Evolutionary conservation across 257 asterid genomes (phyloP), one percentile per base, ranked within the genome.

Genomic region (Pogostemon cablin): DNA sequence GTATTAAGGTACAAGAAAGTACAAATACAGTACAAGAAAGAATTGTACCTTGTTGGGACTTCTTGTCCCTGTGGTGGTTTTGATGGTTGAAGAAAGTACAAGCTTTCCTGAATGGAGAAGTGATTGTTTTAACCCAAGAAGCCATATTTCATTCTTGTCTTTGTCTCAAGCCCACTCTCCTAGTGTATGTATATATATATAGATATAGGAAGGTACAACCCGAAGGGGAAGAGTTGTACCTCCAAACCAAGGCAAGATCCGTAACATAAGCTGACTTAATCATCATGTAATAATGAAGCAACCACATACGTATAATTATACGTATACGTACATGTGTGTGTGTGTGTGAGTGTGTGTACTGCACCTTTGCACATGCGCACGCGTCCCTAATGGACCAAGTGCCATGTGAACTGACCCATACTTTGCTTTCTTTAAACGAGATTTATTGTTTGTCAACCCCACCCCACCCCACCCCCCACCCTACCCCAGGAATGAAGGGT

Each of bases 281-380:
- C 79, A 76, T 76, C 76, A 9, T 55, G 39, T 75, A 75, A 79
- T 75, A 62, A 79, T 71, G 35, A 74, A 57, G 7, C 50, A 32
- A 52, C 5, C 46, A 44, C 12, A 17, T 62, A 60, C 40, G 41
- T 70, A 63, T 34, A 38, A 40, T 49, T 39, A 42, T 77, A 55
- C n/a, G 52, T 40, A 20, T 35, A 2, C 3, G 3, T 7, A 1
- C 10, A 7, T 57, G 11, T 7, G 46, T 67, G 35, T 9, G 34
- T 61, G 35, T 61, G 34, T 9, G 0, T 20, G 25, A 20, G 75
- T 32, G 59, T 57, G 66, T 67, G 42, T 37, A 75, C 75, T 72
- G 81, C 71, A n/a, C 42, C 74, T 74, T 77, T 56, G 83, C 85
- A 83, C 88, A 83, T 83, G 87, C 63, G 77, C 82, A 83, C 78